Conservation (phyloP, 208 protist species). For the Leishmania turanica region DNA sequence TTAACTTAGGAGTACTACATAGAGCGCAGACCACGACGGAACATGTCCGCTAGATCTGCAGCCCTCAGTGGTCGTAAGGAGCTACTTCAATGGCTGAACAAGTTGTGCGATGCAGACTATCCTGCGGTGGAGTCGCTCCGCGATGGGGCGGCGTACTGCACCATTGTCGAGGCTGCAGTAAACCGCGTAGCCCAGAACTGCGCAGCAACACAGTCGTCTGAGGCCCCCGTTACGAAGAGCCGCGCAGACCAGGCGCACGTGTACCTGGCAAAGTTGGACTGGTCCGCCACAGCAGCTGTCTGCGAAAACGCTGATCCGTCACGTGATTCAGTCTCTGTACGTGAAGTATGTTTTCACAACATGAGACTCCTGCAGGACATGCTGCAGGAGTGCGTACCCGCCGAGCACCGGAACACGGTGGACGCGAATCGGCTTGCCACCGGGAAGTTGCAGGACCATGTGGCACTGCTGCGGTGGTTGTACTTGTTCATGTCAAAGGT, state of each 20-base stretch:
- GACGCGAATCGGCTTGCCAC: conserved; percentile 61
- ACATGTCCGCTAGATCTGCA: conserved; percentile 21
- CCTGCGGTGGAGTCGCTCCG: conserved; percentile 80
- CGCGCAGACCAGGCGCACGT: conserved; percentile 21
- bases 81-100: conserved; percentile 83
- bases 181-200: conserved; percentile 70
- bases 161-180: conserved; percentile 70
- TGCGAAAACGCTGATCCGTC: conserved; percentile 66
- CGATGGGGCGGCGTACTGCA: conserved; percentile 84
- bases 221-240: conserved; percentile 29
- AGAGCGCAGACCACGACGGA: not conserved
- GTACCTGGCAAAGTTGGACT: conserved; percentile 51
- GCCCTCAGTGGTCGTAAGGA: conserved; percentile 62
- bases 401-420: conserved; percentile 48
- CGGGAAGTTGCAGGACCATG: conserved; percentile 86
- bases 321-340: conserved; percentile 52
- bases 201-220: conserved; percentile 25
- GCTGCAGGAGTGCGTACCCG: conserved; percentile 58
- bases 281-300: conserved; percentile 54
- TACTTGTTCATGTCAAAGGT: conserved; percentile 79
- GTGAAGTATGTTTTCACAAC: conserved; percentile 59
- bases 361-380: conserved; percentile 73
- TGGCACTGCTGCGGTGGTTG: conserved; percentile 78
- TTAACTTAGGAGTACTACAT: not conserved
- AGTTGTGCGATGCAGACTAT: conserved; percentile 75